Conservation (phyloP, 176 grass and related monocot genomes). For the Puccinellia tenuiflora region DNA sequence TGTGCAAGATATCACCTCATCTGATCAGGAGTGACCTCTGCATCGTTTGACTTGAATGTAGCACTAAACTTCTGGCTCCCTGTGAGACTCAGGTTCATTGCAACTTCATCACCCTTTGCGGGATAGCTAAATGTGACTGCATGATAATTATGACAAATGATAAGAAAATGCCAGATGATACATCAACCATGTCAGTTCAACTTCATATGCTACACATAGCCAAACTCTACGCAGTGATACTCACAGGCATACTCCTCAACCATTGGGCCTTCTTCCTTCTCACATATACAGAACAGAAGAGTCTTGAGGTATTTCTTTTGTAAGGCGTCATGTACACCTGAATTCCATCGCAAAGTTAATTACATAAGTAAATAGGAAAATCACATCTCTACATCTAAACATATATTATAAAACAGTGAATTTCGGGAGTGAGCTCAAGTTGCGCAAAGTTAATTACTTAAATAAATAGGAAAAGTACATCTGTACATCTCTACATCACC, state of each 20-base stretch:
- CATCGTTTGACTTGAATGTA: conserved; percentile 62
- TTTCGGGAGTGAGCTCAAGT: background rate
- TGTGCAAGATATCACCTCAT: conserved; percentile 62
- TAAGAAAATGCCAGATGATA: background rate
- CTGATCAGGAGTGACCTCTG: conserved; percentile 77
- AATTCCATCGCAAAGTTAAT: conserved; percentile 12
- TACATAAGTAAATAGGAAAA: conserved; percentile 18
- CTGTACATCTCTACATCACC: too few relatives aligned
- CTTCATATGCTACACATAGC: background rate
- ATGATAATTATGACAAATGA: background rate
- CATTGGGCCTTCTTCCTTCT: conserved; percentile 65
- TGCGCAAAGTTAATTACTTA: too few relatives aligned
- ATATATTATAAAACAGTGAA: background rate
- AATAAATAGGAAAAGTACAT: too few relatives aligned
- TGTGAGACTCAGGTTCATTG: conserved; percentile 76
- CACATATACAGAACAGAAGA: conserved; percentile 90
- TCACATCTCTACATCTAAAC: background rate
- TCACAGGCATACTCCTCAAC: conserved; percentile 91
- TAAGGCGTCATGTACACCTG: conserved; percentile 84
- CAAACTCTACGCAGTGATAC: conserved; percentile 9
- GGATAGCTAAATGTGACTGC: conserved; percentile 91
- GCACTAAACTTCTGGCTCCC: conserved; percentile 60
- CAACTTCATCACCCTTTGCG: conserved; percentile 58
- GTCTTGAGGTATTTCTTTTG: conserved; percentile 98
- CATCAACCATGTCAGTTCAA: background rate